phyloP scores from a whole-genome alignment of 2,329 filamentous ascomycete species.

The Talaromyces islandicus region DNA sequence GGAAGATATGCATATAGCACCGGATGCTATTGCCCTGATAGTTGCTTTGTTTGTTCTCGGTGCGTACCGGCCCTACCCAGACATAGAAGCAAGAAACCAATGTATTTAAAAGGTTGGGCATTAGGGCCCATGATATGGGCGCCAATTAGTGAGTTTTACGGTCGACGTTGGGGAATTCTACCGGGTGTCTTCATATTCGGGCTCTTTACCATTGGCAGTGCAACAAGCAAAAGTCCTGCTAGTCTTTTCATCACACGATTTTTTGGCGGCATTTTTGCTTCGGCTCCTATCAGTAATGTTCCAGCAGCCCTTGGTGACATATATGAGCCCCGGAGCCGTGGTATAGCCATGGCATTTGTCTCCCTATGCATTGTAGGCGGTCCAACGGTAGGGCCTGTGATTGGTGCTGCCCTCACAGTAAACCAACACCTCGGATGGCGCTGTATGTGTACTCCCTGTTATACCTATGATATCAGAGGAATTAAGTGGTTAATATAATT shows the following conservation, averaged over 20 bases:
- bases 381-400: slow-evolving; percentile 43
- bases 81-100: background rate
- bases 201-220: slow-evolving; percentile 52
- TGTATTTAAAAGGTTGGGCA: slow-evolving; percentile 20
- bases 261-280: slow-evolving; percentile 48
- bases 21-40: background rate
- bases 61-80: background rate
- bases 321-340: slow-evolving; percentile 42
- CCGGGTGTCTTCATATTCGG: slow-evolving; percentile 44
- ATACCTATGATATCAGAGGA: slow-evolving; percentile 40
- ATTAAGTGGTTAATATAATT: slow-evolving; percentile 16
- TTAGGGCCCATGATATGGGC: slow-evolving; percentile 37
- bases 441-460: slow-evolving; percentile 52
- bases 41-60: slow-evolving; percentile 1
- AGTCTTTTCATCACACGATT: slow-evolving; percentile 52
- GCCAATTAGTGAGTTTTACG: slow-evolving; percentile 44
- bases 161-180: slow-evolving; percentile 45
- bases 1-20: background rate
- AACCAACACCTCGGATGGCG: slow-evolving; percentile 49
- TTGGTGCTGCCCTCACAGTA: slow-evolving; percentile 44
- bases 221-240: slow-evolving; percentile 46
- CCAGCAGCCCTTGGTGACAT: slow-evolving; percentile 47
- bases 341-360: slow-evolving; percentile 42
- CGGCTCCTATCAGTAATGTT: slow-evolving; percentile 45
- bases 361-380: slow-evolving; percentile 43